Evolutionary conservation across 2,329 filamentous ascomycete genomes (phyloP), one percentile per base, ranked within the genome.

Genomic region (Diaporthe aspalathi): DNA sequence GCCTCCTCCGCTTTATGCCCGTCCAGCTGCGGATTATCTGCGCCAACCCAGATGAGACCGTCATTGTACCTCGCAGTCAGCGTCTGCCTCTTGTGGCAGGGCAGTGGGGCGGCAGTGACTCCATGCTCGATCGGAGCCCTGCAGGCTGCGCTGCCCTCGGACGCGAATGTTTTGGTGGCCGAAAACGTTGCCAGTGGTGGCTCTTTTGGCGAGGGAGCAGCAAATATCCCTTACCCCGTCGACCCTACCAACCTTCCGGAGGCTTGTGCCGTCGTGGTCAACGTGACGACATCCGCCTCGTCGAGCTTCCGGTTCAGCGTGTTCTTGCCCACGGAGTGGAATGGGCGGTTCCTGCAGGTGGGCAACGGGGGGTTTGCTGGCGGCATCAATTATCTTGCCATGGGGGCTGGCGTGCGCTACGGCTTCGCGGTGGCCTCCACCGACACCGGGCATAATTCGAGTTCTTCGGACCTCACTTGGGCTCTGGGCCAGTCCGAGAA

Each of bases 401-500:
- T 80, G 77, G 78, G 74, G 12, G 67, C 74, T 11, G 78, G 77
- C 14, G 68, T 78, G 53, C 77, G 77, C 52, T 76, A 83, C 63
- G 83, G 83, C 9, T 85, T 85, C 73, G 83, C 83, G 5, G 77
- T 81, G 12, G 78, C 84, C 70, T 82, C 81, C 1, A 84, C 83
- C 0, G 83, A 86, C 73, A 83, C 81, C 0, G 84, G 84, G 1
- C 84, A 86, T 75, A 77, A 75, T 35, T 81, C 81, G 5, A 71
- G 71, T 1, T 20, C 73, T 0, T 29, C 17, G 1, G 81, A 82
- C 56, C 76, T 77, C 1, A 71, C 76, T 20, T 86, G 84, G 84
- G 83, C 79, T 1, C 72, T 82, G 5, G 76, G 81, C 56, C 75
- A 79, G 54, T 77, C 80, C 0, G 83, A 83, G 70, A 76, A 72